Evolutionary conservation across 2,329 filamentous ascomycete genomes (phyloP).

Genomic region (Biscogniauxia sp.): DNA sequence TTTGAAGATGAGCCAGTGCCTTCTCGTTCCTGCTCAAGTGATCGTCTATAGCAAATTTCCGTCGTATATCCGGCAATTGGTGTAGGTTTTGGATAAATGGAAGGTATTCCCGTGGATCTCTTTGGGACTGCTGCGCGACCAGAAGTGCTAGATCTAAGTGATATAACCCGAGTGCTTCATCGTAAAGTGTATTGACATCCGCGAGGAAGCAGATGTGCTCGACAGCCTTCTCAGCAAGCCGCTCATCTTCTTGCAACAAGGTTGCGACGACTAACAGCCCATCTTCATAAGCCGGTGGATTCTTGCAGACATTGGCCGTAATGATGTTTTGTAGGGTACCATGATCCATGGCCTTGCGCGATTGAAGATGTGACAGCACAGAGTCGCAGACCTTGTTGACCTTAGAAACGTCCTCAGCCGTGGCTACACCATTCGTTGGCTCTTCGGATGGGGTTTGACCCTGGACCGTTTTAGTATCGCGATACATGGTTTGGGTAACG

Average conservation of each 20-base stretch:
- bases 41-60: conserved; percentile 84
- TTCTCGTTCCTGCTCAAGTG: conserved; percentile 75
- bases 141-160: conserved; percentile 85
- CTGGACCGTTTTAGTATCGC: conserved; percentile 66
- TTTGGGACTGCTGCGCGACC: conserved; percentile 93
- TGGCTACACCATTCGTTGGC: conserved; percentile 5
- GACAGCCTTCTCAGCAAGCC: conserved; percentile 80
- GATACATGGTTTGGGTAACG: conserved; percentile 90
- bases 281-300: conserved; percentile 82
- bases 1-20: conserved; percentile 73
- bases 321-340: conserved; percentile 77
- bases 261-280: conserved; percentile 77
- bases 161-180: conserved; percentile 86
- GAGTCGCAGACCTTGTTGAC: conserved; percentile 88
- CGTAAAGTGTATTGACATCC: conserved; percentile 88
- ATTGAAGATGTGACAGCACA: conserved; percentile 66
- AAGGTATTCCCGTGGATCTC: conserved; percentile 91
- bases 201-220: conserved; percentile 98
- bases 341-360: conserved; percentile 57
- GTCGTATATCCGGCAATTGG: conserved; percentile 65
- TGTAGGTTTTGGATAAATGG: conserved; percentile 91
- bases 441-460: conserved; percentile 18
- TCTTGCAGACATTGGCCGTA: conserved; percentile 92
- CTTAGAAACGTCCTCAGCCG: conserved; percentile 49
- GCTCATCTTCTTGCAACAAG: conserved; percentile 65